Percentiles rank a stretch among this genome's conserved stretches.
phyloP scores from a whole-genome alignment of 208 protist genomes.

The Acanthamoeba healyi region DNA sequence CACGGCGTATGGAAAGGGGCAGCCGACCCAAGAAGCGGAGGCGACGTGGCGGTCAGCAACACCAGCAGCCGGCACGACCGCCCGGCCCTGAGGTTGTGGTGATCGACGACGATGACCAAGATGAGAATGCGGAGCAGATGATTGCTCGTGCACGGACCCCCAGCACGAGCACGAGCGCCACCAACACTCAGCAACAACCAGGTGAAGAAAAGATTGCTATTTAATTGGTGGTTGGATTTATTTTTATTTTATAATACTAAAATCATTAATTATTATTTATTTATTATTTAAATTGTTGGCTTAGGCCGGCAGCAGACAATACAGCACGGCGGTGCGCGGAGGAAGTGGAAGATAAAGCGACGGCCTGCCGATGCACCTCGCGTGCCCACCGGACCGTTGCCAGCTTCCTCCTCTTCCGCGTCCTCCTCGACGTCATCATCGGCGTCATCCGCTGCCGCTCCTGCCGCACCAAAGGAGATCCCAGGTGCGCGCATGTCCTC shows the following conservation, averaged over 20 bases:
- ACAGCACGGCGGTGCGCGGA: not conserved
- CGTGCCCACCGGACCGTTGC: not conserved
- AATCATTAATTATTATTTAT: no score
- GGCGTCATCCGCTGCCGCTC: not conserved
- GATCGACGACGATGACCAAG: not conserved
- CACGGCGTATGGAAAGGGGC: no score
- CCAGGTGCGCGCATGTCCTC: no score
- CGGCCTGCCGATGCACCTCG: not conserved
- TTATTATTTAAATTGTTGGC: no score
- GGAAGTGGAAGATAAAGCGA: not conserved
- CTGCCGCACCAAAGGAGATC: conserved; percentile 6
- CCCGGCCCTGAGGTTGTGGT: not conserved
- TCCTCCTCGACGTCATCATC: not conserved
- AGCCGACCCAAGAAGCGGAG: not conserved
- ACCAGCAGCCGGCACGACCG: not conserved
- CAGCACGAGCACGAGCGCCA: no score
- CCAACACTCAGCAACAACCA: no score
- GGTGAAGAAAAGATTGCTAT: no score
- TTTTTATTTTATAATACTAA: no score
- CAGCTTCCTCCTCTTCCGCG: not conserved
- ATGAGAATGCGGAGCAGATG: not conserved
- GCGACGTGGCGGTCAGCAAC: no score
- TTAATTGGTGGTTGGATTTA: no score
- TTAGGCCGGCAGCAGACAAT: no score
- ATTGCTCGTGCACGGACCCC: no score